Percentiles rank a stretch among this genome's conserved stretches.
phyloP scores from a whole-genome alignment of 495 filamentous ascomycete species.

The Ramalina intermedia region DNA sequence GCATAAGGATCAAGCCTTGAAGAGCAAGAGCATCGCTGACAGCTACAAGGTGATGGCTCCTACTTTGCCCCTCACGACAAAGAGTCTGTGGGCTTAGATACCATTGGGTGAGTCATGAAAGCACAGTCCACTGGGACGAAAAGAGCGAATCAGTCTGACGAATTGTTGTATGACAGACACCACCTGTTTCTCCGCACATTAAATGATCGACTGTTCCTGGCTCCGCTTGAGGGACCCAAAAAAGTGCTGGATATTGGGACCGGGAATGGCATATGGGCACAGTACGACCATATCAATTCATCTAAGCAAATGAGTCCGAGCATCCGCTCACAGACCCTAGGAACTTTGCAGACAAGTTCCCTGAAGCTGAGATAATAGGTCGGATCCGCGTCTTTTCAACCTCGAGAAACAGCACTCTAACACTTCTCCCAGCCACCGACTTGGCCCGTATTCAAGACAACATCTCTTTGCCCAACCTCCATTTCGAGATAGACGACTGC shows the following conservation, averaged over 20 bases:
- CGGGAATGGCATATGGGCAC: conserved; percentile 13
- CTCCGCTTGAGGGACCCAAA: conserved; percentile 11
- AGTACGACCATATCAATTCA: conserved; percentile 1
- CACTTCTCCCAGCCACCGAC: conserved; percentile 22
- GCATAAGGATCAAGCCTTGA: conserved; percentile 9
- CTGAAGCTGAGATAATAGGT: conserved; percentile 33
- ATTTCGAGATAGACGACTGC: conserved; percentile 42
- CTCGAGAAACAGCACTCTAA: neutral
- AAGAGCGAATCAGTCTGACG: neutral
- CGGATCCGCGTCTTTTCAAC: neutral
- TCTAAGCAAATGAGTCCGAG: conserved; percentile 7
- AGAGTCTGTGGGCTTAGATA: conserved; percentile 19
- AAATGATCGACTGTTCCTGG: conserved; percentile 18
- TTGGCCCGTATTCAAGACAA: conserved; percentile 29
- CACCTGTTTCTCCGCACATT: conserved; percentile 32
- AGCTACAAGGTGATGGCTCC: conserved; percentile 13
- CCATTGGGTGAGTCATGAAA: conserved; percentile 18
- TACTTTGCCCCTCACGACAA: conserved; percentile 27
- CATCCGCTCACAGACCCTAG: neutral
- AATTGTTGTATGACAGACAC: conserved; percentile 16
- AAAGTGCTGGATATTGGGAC: conserved; percentile 14
- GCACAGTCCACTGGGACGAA: neutral
- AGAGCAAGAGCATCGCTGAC: conserved; percentile 2
- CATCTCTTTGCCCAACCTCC: conserved; percentile 32
- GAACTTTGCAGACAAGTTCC: conserved; percentile 34